These are phyloP conservation scores for Fusarium musae DNA, from an alignment of 2,329 filamentous ascomycete genomes.

Conservation along the genomic window DNA sequence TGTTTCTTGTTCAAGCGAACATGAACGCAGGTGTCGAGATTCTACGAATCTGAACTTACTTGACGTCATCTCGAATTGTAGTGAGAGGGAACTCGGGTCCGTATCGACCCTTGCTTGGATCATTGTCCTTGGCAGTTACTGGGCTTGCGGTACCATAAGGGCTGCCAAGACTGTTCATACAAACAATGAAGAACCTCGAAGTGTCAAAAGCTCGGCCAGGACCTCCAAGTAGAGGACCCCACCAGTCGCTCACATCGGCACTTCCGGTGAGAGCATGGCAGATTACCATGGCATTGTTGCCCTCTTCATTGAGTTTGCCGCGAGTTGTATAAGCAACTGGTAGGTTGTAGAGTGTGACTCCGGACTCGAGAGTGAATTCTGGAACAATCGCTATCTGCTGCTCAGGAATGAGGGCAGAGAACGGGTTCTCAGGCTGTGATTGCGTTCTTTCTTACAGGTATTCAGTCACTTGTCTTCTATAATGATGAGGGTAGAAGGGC, in stretches of 20 bases:
- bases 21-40: background rate
- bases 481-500: background rate
- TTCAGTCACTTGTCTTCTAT: constrained; percentile 65
- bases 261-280: constrained; percentile 89
- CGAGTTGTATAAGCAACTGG: constrained; percentile 75
- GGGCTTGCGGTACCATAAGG: constrained; percentile 90
- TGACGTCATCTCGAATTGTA: constrained; percentile 94
- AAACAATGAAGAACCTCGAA: constrained; percentile 85
- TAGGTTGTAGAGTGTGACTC: constrained; percentile 81
- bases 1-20: background rate
- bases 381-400: constrained; percentile 89
- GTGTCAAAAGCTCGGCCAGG: constrained; percentile 83
- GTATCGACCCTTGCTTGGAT: constrained; percentile 78
- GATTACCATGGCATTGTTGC: constrained; percentile 77
- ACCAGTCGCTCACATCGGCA: constrained; percentile 88
- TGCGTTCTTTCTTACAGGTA: constrained; percentile 72
- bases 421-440: constrained; percentile 91
- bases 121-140: constrained; percentile 87
- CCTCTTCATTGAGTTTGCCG: constrained; percentile 67
- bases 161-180: constrained; percentile 86
- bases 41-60: constrained; percentile 63
- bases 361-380: constrained; percentile 92
- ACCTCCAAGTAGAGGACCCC: constrained; percentile 83
- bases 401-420: constrained; percentile 84
- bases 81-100: constrained; percentile 97